Conservation (phyloP, 164 flowering plant species). For the Chimonanthus praecox region DNA sequence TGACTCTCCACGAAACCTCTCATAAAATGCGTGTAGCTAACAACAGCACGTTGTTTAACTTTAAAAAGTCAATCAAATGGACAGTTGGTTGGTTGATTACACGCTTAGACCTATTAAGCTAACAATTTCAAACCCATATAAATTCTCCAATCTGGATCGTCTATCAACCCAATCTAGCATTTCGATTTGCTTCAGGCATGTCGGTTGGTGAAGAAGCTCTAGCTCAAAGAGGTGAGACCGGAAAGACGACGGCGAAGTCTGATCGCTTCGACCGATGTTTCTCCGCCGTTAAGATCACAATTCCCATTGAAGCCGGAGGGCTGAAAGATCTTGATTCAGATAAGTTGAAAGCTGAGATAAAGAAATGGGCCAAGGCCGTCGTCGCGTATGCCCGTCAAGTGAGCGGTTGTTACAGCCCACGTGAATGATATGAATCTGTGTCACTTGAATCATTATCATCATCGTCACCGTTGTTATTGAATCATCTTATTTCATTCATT, state of each 20-base stretch:
- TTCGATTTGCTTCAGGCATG: not conserved
- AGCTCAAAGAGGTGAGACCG: not conserved
- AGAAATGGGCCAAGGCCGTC: slow-evolving; percentile 73
- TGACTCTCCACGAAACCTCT: not conserved
- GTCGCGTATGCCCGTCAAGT: slow-evolving; percentile 59
- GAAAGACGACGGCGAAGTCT: slow-evolving; percentile 7
- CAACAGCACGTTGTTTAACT: not conserved
- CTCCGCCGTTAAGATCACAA: slow-evolving; percentile 28
- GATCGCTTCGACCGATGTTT: slow-evolving; percentile 28
- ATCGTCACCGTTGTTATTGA: too few species aligned
- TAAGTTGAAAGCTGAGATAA: slow-evolving; percentile 54
- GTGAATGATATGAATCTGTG: not conserved
- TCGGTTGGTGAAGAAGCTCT: not conserved
- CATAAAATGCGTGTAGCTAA: not conserved
- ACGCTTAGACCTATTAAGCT: not conserved
- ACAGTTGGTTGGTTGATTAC: not conserved
- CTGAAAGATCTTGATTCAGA: slow-evolving; percentile 44
- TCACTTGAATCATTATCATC: too few species aligned
- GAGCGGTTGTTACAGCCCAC: slow-evolving; percentile 17
- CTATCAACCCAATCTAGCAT: not conserved
- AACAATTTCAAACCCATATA: not conserved
- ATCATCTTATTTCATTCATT: too few species aligned
- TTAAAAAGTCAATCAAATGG: not conserved
- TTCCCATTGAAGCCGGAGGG: slow-evolving; percentile 32
- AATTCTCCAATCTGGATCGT: not conserved